Evolutionary conservation across 192 early-diverging fungal species (phyloP).

Genomic region (Haplosporangium gracile): DNA sequence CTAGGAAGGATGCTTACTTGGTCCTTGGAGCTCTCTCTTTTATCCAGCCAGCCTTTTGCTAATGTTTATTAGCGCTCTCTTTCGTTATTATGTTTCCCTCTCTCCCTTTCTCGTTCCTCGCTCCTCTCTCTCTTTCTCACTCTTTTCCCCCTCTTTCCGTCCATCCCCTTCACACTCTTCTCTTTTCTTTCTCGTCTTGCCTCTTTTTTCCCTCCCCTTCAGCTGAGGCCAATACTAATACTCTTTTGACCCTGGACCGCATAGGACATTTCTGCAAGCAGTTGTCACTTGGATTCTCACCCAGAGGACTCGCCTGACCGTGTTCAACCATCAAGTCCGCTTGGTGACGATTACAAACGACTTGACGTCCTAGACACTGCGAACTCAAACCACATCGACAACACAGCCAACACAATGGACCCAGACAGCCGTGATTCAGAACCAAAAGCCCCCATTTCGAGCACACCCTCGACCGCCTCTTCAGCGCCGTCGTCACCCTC

Average conservation of each 20-base stretch:
- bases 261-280: neutral
- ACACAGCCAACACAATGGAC: neutral
- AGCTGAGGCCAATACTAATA: neutral
- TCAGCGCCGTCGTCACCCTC: constrained; percentile 26
- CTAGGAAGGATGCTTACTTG: neutral
- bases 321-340: neutral
- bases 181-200: neutral
- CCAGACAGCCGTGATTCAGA: constrained; percentile 5
- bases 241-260: neutral
- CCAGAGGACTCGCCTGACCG: neutral
- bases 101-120: neutral
- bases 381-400: constrained; percentile 1
- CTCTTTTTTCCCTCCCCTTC: neutral
- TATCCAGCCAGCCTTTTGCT: constrained; percentile 6
- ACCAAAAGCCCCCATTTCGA: constrained; percentile 6
- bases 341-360: neutral
- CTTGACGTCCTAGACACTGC: neutral
- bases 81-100: neutral
- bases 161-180: neutral
- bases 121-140: neutral
- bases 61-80: constrained; percentile 24
- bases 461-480: constrained; percentile 9
- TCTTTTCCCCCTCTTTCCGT: neutral
- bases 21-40: constrained; percentile 7
- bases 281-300: neutral